These are phyloP conservation scores for Cordyceps cicadae DNA, from an alignment of 2,329 filamentous ascomycete species.

Conservation along the genomic window DNA sequence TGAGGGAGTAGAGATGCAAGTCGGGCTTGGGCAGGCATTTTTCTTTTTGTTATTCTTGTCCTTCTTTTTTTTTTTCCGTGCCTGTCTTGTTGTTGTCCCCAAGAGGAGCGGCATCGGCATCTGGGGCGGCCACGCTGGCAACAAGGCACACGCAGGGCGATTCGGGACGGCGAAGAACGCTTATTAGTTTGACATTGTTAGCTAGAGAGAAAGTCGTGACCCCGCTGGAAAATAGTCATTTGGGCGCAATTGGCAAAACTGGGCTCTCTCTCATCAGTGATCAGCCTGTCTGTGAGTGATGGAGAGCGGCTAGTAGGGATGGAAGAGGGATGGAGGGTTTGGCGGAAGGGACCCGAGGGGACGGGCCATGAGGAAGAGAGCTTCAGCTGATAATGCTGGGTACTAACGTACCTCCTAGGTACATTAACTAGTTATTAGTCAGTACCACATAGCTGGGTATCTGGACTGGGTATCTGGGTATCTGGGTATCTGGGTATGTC, in stretches of 20 bases:
- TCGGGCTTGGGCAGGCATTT: slow-evolving; percentile 3
- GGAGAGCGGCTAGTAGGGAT: slow-evolving; percentile 8
- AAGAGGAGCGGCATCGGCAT: slow-evolving; percentile 3
- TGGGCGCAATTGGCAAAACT: neutral
- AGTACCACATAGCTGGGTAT: too few relatives aligned
- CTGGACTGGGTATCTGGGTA: too few relatives aligned
- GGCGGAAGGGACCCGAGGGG: slow-evolving; percentile 11
- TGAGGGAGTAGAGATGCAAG: neutral
- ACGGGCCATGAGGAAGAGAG: neutral
- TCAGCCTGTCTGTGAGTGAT: neutral
- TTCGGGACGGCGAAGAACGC: neutral
- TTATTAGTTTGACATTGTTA: too few relatives aligned
- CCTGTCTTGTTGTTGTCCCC: neutral
- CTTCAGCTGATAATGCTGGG: too few relatives aligned
- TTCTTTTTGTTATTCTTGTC: neutral
- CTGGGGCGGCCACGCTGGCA: neutral
- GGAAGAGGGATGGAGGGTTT: neutral
- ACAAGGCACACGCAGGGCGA: neutral
- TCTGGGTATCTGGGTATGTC: too few relatives aligned
- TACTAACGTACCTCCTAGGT: too few relatives aligned
- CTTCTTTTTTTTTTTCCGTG: neutral
- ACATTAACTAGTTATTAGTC: too few relatives aligned
- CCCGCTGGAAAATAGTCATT: neutral
- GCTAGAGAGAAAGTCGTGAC: neutral
- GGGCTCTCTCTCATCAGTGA: too few relatives aligned